These are phyloP conservation scores for Schizosaccharomyces octosporus DNA, from an alignment of 805 yeast species.

Conservation along the genomic window DNA sequence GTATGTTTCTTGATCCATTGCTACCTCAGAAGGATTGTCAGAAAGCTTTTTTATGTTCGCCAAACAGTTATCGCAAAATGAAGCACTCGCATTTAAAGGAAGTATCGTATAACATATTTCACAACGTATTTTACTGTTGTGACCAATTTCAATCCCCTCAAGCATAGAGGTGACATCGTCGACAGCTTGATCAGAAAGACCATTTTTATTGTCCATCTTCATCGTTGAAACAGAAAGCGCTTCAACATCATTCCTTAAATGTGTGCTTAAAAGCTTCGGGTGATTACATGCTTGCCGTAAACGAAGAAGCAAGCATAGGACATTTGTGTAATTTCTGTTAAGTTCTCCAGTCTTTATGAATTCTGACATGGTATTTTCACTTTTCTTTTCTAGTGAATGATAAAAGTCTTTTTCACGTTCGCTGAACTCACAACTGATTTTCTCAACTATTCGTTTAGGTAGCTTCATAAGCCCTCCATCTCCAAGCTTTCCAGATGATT, in stretches of 20 bases:
- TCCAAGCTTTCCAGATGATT: conserved; percentile 4
- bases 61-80: not conserved
- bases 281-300: conserved; percentile 31
- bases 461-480: conserved; percentile 15
- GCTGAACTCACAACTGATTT: conserved; percentile 23
- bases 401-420: conserved; percentile 36
- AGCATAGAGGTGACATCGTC: conserved; percentile 13
- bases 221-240: conserved; percentile 1
- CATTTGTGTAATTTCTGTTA: conserved; percentile 24
- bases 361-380: conserved; percentile 10
- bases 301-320: conserved; percentile 48
- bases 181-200: conserved; percentile 6
- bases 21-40: not conserved
- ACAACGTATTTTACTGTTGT: not conserved
- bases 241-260: conserved; percentile 13
- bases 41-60: not conserved
- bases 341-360: conserved; percentile 16
- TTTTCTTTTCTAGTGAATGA: conserved; percentile 23
- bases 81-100: conserved; percentile 5
- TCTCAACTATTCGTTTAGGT: conserved; percentile 17
- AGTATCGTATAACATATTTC: not conserved
- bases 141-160: not conserved
- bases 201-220: not conserved
- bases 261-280: conserved; percentile 12
- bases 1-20: not conserved